Conservation (phyloP, 2,329 filamentous ascomycete species). For the Pezicula rhizophila region DNA sequence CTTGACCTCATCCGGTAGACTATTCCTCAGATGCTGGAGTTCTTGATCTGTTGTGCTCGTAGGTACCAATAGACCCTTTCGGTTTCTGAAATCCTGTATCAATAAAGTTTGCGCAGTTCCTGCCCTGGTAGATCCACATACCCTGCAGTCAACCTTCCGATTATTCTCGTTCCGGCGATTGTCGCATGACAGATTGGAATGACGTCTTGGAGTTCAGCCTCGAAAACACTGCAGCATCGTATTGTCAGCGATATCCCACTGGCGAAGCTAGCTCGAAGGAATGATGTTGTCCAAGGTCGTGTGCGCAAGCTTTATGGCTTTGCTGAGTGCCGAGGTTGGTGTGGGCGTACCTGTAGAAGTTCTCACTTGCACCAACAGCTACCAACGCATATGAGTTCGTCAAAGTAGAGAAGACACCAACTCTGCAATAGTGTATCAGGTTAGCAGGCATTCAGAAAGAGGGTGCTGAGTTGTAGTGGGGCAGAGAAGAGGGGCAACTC, state of each 20-base stretch:
- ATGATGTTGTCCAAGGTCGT: neutral
- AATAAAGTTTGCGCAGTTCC: conserved; percentile 3
- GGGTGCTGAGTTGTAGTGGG: conserved; percentile 1
- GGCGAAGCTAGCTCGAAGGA: neutral
- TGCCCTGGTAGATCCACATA: conserved; percentile 34
- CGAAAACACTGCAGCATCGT: conserved; percentile 69
- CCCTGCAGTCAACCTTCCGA: conserved; percentile 91
- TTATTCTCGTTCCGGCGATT: conserved; percentile 92
- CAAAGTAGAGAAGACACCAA: conserved; percentile 93
- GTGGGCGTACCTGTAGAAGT: conserved; percentile 86
- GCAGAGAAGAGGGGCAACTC: conserved; percentile 31
- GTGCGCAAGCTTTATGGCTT: neutral
- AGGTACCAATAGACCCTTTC: conserved; percentile 91
- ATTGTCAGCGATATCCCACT: neutral
- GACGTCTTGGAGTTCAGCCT: conserved; percentile 93
- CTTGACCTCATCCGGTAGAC: conserved; percentile 82
- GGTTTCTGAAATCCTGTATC: conserved; percentile 56
- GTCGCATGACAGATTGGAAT: conserved; percentile 96
- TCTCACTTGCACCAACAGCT: conserved; percentile 90
- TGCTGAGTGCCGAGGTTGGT: neutral
- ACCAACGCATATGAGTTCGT: conserved; percentile 97
- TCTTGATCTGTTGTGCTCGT: conserved; percentile 97
- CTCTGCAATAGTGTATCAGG: conserved; percentile 44
- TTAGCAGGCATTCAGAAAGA: neutral
- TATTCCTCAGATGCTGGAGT: conserved; percentile 93